Evolutionary conservation across 805 yeast species (phyloP), one percentile per base, ranked within the genome.

Genomic region (Torulaspora delbrueckii): DNA sequence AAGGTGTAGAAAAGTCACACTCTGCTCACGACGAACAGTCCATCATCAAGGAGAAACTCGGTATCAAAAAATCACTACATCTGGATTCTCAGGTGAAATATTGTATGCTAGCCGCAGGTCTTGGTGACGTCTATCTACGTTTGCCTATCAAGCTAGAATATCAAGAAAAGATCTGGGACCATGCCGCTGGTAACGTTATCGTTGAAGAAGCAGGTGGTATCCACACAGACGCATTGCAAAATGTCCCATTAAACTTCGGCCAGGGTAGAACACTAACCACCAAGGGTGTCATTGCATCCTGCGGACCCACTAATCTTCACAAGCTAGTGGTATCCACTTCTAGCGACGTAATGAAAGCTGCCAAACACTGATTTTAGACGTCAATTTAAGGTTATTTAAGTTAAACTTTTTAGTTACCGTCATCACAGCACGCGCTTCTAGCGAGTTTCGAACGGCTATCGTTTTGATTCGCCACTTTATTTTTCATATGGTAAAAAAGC

Each of bases 121-220:
- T 84, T 45, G 98, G 96, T 3, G 97, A 93, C 57, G 77, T 93
- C 10, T 93, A 95, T 58, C 72, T 93, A 50, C 81, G 99, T 55
- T 69, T 95, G 47, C 99, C 99, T 10, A 79, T 82, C 37, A 80
- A 76, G 53, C 72, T 79, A 42, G 67, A 76, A 2, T 93, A 90
- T 64, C 77, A 86, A 57, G 99, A 93, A 64, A 93, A 93, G 67
- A 89, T 93, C 49, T 93, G 99, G 98, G 99, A 93, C 67, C 99
- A 93, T 65, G 98, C 98, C 14, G 95, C 97, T 1, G 99, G 99
- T 3, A 84, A 85, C 58, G 73, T 91, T 10, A 75, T 93, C 50
- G 82, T 95, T 37, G 74, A 77, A 28, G 99, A 95, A 66, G 85
- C 95, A 56, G 97, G 97, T 35, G 99, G 99, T 5, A 64, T 72